phyloP scores from a whole-genome alignment of 495 filamentous ascomycete species.

The Hypoxylon perforatum region DNA sequence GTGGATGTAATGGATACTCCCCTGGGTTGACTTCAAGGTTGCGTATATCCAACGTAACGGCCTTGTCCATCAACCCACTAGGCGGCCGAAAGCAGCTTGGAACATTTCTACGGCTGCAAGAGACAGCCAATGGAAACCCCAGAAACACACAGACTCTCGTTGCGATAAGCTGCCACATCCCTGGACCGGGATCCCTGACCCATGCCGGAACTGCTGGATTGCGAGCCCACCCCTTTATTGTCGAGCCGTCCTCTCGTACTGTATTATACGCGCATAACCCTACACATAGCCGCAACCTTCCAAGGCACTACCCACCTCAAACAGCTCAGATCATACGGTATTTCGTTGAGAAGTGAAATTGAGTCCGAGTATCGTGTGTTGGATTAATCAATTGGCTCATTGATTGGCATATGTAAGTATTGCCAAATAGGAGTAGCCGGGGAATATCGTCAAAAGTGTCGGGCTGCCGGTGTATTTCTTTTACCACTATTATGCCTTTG shows the following conservation, averaged over 20 bases:
- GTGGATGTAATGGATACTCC: slow-evolving; percentile 37
- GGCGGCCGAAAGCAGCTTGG: slow-evolving; percentile 30
- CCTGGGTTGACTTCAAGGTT: slow-evolving; percentile 26
- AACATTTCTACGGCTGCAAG: slow-evolving; percentile 21
- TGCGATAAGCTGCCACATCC: slow-evolving; percentile 43
- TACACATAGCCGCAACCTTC: slow-evolving; percentile 38
- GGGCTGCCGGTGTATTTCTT: no score
- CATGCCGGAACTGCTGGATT: slow-evolving; percentile 23
- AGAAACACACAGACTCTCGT: slow-evolving; percentile 26
- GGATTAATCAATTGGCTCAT: background rate
- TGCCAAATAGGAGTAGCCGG: no score
- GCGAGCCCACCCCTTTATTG: slow-evolving; percentile 39
- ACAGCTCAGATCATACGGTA: slow-evolving; percentile 19
- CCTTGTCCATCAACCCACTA: slow-evolving; percentile 25
- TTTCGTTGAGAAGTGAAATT: slow-evolving; percentile 1
- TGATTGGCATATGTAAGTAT: background rate
- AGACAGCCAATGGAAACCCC: slow-evolving; percentile 31
- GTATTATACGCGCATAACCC: slow-evolving; percentile 15
- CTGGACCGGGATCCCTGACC: slow-evolving; percentile 21
- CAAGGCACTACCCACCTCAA: background rate
- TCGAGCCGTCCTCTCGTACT: slow-evolving; percentile 16
- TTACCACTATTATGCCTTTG: background rate
- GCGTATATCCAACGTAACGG: slow-evolving; percentile 38
- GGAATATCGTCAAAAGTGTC: no score
- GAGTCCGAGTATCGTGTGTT: background rate